Base-by-base conservation (phyloP, 306 rosid species). In the Vicia faba region DNA sequence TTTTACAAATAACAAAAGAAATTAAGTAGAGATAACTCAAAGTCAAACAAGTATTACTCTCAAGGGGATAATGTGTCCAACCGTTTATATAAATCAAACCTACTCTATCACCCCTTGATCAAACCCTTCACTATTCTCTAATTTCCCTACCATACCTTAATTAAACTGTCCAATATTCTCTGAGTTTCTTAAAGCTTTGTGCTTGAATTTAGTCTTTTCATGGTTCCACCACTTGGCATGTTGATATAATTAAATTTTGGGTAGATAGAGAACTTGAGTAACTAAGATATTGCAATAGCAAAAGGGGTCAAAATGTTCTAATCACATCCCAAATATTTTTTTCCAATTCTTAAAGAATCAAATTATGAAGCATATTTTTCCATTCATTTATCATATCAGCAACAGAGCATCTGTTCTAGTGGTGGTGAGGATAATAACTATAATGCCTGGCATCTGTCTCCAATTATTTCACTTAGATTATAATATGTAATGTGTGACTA, bases 1-100 rank as follows among this genome's bases (percentile, higher is more conserved):
- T 43, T 70, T 71, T 57, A 38, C 33, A 29, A 40, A 49, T 50
- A 61, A 19, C 41, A 33, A 54, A 43, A 73, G 8, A 61, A 71
- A 20, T 18, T 4, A 35, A 58, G 20, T 16, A 46, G 38, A 71
- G 43, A 43, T 4, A 61, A 70, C 29, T 33, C 11, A 33, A 16
- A 45, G 16, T 20, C 16, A 11, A 2, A 69, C 23, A 18, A 68
- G 28, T 9, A 23, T 44, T 70, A 60, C 26, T 64, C 26, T 11
- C 19, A 13, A 14, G 66, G 20, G 15, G 31, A 61, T 11, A 12
- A 31, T 31, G 55, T 53, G 33, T 3, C 16, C 19, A 62, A 38
- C 43, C 33, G 7, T 28, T 46, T 75, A 38, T 49, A 66, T 28
- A 15, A 20, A 29, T 68, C 63, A 68, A 46, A 54, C 40, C 41